Conservation (phyloP, 257 asterid genomes). For the Solanum appendiculatum region DNA sequence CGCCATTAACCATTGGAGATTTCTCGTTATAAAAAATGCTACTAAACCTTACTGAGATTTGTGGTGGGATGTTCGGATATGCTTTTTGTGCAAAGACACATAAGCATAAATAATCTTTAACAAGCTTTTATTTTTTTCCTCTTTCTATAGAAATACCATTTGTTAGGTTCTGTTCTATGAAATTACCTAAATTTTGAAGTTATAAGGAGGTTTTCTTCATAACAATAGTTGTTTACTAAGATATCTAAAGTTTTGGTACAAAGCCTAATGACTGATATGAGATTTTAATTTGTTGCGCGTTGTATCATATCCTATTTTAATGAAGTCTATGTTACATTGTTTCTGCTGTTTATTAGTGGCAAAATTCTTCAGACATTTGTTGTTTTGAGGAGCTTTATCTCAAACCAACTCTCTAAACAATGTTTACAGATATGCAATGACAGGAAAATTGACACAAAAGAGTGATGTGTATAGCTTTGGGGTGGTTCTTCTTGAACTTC, state of each 20-base stretch:
- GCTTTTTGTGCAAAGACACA: neutral
- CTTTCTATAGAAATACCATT: neutral
- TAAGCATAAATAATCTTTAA: neutral
- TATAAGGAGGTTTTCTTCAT: neutral
- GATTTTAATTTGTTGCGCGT: neutral
- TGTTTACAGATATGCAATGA: conserved; percentile 11
- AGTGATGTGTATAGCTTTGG: conserved; percentile 27
- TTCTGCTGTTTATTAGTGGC: neutral
- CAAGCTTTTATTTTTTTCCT: neutral
- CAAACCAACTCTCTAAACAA: neutral
- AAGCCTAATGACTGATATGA: neutral
- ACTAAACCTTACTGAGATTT: neutral
- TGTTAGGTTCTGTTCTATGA: neutral
- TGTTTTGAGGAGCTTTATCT: neutral
- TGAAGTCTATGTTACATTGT: neutral
- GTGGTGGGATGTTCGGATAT: neutral
- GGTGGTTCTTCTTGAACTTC: conserved; percentile 28
- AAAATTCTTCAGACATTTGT: neutral
- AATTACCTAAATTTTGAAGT: neutral
- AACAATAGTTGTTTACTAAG: neutral
- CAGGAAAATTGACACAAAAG: conserved; percentile 12
- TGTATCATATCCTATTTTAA: neutral
- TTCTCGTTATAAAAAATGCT: neutral
- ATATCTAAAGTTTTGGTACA: neutral
- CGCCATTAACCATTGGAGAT: neutral